phyloP scores from a whole-genome alignment of 2,329 filamentous ascomycete species.

The Colletotrichum sp. region DNA sequence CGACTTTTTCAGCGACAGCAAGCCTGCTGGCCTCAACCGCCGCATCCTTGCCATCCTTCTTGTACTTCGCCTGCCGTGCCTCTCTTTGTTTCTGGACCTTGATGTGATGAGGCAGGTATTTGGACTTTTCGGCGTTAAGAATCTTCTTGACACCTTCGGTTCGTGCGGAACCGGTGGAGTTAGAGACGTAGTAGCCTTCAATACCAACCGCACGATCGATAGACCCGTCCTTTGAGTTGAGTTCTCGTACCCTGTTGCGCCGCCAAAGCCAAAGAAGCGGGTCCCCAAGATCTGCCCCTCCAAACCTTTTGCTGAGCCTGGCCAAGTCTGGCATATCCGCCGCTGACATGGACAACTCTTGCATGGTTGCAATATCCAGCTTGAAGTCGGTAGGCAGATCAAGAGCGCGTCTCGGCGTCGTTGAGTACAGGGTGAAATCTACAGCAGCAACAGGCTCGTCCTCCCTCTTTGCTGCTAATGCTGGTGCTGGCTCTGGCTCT shows the following conservation, averaged over 20 bases:
- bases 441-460: constrained; percentile 31
- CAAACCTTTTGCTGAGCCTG: constrained; percentile 55
- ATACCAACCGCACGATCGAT: constrained; percentile 47
- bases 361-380: constrained; percentile 51
- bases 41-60: constrained; percentile 71
- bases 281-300: constrained; percentile 48
- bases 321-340: constrained; percentile 54
- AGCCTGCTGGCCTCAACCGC: constrained; percentile 76
- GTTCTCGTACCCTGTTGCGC: constrained; percentile 58
- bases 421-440: constrained; percentile 55
- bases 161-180: constrained; percentile 82
- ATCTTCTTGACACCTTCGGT: constrained; percentile 97
- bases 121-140: constrained; percentile 95
- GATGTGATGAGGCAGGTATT: constrained; percentile 96
- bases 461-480: constrained; percentile 33
- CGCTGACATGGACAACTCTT: constrained; percentile 45
- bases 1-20: constrained; percentile 75
- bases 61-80: constrained; percentile 80
- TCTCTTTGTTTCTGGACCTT: constrained; percentile 92
- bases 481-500: constrained; percentile 7
- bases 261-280: constrained; percentile 63
- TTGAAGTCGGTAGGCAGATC: constrained; percentile 48
- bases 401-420: constrained; percentile 51
- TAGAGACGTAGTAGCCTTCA: constrained; percentile 81
- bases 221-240: constrained; percentile 47